These are phyloP conservation scores for Lunasporangiospora selenospora DNA, from an alignment of 192 early-diverging fungal species.

Conservation along the genomic window DNA sequence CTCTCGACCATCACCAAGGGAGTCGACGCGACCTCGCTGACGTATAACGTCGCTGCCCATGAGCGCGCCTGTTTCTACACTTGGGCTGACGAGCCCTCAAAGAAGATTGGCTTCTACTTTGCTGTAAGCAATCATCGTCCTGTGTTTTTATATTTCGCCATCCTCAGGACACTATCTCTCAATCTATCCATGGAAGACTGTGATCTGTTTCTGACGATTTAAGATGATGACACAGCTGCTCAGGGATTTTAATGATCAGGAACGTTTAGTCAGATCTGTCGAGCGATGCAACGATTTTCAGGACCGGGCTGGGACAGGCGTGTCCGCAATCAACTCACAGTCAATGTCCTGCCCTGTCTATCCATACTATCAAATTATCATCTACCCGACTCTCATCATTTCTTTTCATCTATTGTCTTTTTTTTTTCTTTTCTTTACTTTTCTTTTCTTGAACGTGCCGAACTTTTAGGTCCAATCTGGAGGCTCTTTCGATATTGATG, in stretches of 20 bases:
- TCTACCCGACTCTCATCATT: background rate
- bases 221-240: too few relatives aligned
- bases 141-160: constrained; percentile 1
- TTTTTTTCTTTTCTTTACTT: background rate
- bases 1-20: constrained; percentile 21
- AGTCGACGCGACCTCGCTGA: constrained; percentile 65
- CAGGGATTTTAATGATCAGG: too few relatives aligned
- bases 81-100: constrained; percentile 72
- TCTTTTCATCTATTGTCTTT: background rate
- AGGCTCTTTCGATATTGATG: constrained; percentile 98
- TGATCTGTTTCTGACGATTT: too few relatives aligned
- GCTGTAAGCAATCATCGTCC: constrained; percentile 71
- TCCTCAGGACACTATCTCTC: too few relatives aligned
- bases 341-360: too few relatives aligned
- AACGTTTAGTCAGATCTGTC: too few relatives aligned
- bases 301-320: too few relatives aligned
- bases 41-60: constrained; percentile 87
- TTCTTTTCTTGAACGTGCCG: background rate
- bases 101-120: constrained; percentile 98
- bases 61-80: constrained; percentile 94
- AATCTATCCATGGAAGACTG: too few relatives aligned
- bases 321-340: too few relatives aligned
- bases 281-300: too few relatives aligned
- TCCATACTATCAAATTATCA: background rate
- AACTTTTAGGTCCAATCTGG: constrained; percentile 87